Conservation (phyloP, 2,329 filamentous ascomycete genomes). For the Capronia coronata region DNA sequence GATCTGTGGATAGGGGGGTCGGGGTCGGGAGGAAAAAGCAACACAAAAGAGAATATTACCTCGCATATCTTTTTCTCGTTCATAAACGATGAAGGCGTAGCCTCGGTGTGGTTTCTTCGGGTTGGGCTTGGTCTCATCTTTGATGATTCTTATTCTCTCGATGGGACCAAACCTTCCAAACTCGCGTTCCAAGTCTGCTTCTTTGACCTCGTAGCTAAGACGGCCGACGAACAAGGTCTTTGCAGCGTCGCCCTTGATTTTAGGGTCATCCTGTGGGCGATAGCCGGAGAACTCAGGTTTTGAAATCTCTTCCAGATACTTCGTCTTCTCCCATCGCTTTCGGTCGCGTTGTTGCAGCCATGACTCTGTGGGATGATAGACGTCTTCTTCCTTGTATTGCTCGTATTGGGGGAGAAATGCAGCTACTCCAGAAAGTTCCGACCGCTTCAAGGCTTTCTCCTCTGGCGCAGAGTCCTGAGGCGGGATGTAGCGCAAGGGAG, state of each 20-base stretch:
- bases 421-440: slow-evolving; percentile 65
- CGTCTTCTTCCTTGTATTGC: slow-evolving; percentile 70
- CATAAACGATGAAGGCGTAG: slow-evolving; percentile 95
- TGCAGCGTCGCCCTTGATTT: slow-evolving; percentile 87
- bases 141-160: slow-evolving; percentile 85
- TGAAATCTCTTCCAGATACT: slow-evolving; percentile 54
- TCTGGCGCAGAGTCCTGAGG: slow-evolving; percentile 77
- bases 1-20: slow-evolving; percentile 21
- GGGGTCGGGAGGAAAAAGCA: slow-evolving; percentile 32
- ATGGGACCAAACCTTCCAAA: slow-evolving; percentile 92
- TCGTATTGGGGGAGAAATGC: slow-evolving; percentile 66
- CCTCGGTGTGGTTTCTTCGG: slow-evolving; percentile 77
- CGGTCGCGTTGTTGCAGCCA: slow-evolving; percentile 85
- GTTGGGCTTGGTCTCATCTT: slow-evolving; percentile 70
- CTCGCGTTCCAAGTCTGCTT: slow-evolving; percentile 84
- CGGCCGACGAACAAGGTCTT: slow-evolving; percentile 90
- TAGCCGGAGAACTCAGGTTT: slow-evolving; percentile 61
- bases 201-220: slow-evolving; percentile 80
- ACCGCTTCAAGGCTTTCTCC: slow-evolving; percentile 60
- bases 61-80: slow-evolving; percentile 98
- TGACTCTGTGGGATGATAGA: slow-evolving; percentile 78
- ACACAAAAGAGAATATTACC: slow-evolving; percentile 57
- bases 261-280: slow-evolving; percentile 75
- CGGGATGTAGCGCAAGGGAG: slow-evolving; percentile 81
- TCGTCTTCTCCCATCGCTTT: slow-evolving; percentile 71